Conservation (phyloP, 75 land plant species). For the Larix kaempferi region DNA sequence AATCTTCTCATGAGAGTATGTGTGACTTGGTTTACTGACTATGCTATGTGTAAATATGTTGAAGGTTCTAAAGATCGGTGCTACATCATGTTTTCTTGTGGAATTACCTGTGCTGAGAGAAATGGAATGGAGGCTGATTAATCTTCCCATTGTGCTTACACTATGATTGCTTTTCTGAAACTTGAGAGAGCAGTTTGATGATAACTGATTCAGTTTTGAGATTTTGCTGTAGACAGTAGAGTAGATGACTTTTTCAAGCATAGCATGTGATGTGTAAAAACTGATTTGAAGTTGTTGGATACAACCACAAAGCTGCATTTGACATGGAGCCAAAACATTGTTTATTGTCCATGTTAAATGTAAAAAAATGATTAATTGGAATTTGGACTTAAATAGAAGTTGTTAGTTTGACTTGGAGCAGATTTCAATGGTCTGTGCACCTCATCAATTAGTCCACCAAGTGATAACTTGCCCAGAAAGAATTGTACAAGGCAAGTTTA, state of each 20-base stretch:
- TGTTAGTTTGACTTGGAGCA: background rate
- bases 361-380: no score
- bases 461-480: background rate
- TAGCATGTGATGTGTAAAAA: background rate
- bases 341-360: background rate
- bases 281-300: background rate
- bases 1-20: background rate
- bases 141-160: background rate
- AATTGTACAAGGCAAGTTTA: background rate
- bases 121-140: background rate
- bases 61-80: background rate
- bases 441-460: background rate
- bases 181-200: background rate
- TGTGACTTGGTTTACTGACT: background rate
- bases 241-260: background rate
- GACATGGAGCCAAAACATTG: background rate
- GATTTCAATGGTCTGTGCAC: background rate
- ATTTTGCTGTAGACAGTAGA: background rate
- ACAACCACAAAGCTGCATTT: background rate
- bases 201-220: background rate
- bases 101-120: background rate
- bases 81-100: background rate
- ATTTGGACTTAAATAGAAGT: background rate
- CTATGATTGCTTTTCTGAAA: slow-evolving; percentile 5
- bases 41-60: background rate